A percentile compares a stretch with the other conserved stretches of the same genome.
Conservation (phyloP, 768 basidiomycete species). For the Suillus tomentosus region DNA sequence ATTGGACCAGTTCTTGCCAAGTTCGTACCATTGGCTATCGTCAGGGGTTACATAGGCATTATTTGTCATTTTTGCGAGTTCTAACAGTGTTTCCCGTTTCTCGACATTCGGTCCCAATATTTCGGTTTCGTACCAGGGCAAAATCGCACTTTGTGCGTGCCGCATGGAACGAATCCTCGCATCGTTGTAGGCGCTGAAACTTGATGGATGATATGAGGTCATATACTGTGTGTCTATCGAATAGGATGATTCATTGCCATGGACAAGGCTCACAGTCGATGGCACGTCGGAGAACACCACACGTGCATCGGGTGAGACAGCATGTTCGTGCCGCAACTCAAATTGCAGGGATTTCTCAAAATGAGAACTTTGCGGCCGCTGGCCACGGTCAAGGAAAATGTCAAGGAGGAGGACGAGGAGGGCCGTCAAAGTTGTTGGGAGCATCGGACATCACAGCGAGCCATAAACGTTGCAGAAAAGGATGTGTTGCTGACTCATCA, state of each 20-base stretch:
- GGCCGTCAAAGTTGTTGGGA: constrained; percentile 48
- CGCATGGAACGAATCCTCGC: constrained; percentile 48
- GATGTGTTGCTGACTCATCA: constrained; percentile 14
- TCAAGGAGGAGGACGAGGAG: constrained; percentile 45
- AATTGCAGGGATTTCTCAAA: constrained; percentile 38
- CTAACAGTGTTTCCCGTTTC: constrained; percentile 70
- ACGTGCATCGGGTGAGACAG: constrained; percentile 47
- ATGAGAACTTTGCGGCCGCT: constrained; percentile 4
- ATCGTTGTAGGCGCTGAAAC: constrained; percentile 44
- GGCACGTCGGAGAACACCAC: constrained; percentile 58
- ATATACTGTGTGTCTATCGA: constrained; percentile 40
- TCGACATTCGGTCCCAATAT: constrained; percentile 75
- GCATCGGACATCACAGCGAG: constrained; percentile 26
- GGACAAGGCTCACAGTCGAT: constrained; percentile 16
- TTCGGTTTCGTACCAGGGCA: constrained; percentile 77
- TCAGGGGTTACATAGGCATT: constrained; percentile 80
- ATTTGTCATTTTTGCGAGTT: constrained; percentile 93
- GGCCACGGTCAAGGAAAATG: constrained; percentile 19
- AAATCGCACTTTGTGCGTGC: constrained; percentile 45
- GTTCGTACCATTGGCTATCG: constrained; percentile 75
- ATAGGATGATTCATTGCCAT: constrained; percentile 32
- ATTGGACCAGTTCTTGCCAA: constrained; percentile 64
- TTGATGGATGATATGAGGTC: constrained; percentile 47
- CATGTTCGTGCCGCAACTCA: constrained; percentile 64
- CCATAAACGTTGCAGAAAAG: constrained; percentile 7